Conservation (phyloP, 768 basidiomycete genomes). For the Pleurotus sapidus region DNA sequence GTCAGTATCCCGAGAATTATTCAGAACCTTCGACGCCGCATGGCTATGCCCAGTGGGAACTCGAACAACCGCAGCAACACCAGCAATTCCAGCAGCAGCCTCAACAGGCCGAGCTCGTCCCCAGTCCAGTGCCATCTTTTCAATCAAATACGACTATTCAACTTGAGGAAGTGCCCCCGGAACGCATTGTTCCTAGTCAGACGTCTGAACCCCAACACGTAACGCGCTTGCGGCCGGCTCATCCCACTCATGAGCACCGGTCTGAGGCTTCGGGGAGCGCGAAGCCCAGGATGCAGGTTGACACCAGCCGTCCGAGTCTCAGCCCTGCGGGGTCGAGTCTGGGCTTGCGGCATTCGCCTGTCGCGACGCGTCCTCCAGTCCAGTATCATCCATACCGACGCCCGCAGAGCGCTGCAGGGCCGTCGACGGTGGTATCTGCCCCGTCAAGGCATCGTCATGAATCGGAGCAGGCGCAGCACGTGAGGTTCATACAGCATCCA, state of each 20-base stretch:
- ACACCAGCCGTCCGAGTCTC: conserved; percentile 18
- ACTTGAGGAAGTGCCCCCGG: conserved; percentile 24
- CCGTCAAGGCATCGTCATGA: conserved; percentile 7
- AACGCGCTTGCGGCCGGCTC: conserved; percentile 12
- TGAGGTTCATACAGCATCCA: conserved; percentile 24
- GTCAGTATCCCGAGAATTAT: conserved; percentile 43
- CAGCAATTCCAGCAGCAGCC: conserved; percentile 35
- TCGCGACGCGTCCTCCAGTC: conserved; percentile 19
- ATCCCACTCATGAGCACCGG: conserved; percentile 22
- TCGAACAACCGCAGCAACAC: conserved; percentile 25
- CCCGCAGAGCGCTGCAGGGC: conserved; percentile 18
- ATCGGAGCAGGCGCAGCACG: conserved; percentile 14
- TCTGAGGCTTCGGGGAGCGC: conserved; percentile 19
- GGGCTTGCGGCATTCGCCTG: conserved; percentile 12
- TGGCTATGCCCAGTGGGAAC: conserved; percentile 32
- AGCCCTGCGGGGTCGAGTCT: conserved; percentile 17
- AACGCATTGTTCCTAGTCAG: conserved; percentile 28
- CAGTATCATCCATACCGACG: conserved; percentile 24
- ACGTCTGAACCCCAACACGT: conserved; percentile 10
- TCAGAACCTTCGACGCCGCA: conserved; percentile 48
- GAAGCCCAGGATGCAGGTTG: conserved; percentile 18
- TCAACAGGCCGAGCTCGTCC: conserved; percentile 23
- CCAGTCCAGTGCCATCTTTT: conserved; percentile 16
- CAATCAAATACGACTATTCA: conserved; percentile 24
- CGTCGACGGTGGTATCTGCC: conserved; percentile 3